These are phyloP conservation scores for Linaria vulgaris DNA, from an alignment of 257 asterid genomes.

Conservation along the genomic window DNA sequence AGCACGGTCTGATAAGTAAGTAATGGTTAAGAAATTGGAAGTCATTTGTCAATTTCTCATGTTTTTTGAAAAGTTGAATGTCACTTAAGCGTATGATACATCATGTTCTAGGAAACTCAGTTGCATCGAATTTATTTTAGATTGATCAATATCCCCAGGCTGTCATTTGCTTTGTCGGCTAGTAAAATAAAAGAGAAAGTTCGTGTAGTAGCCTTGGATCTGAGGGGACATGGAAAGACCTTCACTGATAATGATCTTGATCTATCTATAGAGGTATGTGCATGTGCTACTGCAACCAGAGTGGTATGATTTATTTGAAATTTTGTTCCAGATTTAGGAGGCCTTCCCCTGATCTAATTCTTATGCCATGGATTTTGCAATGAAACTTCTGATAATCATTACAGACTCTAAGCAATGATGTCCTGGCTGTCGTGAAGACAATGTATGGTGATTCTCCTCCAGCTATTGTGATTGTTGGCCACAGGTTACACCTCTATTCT, in stretches of 20 bases:
- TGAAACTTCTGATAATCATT: slow-evolving; percentile 28
- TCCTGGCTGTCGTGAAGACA: slow-evolving; percentile 76
- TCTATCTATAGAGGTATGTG: slow-evolving; percentile 77
- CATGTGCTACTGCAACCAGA: slow-evolving; percentile 13
- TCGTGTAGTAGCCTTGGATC: slow-evolving; percentile 80
- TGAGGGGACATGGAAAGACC: slow-evolving; percentile 97
- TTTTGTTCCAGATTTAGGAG: slow-evolving; percentile 12
- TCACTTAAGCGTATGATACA: background rate
- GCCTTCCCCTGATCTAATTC: background rate
- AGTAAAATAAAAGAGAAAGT: slow-evolving; percentile 73
- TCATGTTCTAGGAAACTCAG: slow-evolving; percentile 10
- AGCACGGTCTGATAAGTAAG: too few relatives aligned
- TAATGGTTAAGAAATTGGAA: too few relatives aligned
- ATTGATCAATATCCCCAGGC: slow-evolving; percentile 45
- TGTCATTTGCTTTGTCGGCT: slow-evolving; percentile 80
- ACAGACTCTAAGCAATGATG: slow-evolving; percentile 83
- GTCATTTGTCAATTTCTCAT: background rate
- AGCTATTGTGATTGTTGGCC: slow-evolving; percentile 92
- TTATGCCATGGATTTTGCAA: slow-evolving; percentile 17
- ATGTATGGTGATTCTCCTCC: slow-evolving; percentile 92
- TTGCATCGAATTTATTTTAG: slow-evolving; percentile 21
- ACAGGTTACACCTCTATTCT: slow-evolving; percentile 67
- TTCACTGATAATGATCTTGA: slow-evolving; percentile 79
- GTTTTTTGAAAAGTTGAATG: slow-evolving; percentile 1
- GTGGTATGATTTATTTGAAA: slow-evolving; percentile 19